Evolutionary conservation across 2,329 filamentous ascomycete genomes (phyloP), one percentile per base, ranked within the genome.

Genomic region (Fusarium chlamydosporum): DNA sequence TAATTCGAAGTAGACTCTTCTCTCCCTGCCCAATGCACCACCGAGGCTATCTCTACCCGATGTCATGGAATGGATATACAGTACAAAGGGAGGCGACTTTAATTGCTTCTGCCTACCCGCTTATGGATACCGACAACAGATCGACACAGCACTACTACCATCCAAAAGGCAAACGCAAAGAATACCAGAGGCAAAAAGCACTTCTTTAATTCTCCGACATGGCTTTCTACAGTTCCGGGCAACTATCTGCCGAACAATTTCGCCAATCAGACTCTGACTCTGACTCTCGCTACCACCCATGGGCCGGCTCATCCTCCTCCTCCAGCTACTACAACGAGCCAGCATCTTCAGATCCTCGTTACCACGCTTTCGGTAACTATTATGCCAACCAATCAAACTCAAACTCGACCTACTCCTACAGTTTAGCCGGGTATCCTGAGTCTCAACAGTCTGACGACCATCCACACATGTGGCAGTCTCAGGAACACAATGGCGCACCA

Each of bases 91-190:
- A 51, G 56, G 56, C 51, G 67, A 65, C 56, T 70, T 70, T 70
- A 62, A 64, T 56, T 65, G 57, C 67, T 65, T 52, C 33, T 51
- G 59, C 46, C 67, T 65, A 71, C 67, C 67, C 67, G 62, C 55
- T 61, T 68, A 61, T 71, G 67, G 67, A 68, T 68, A 71, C 64
- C 63, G 63, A 70, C 29, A 56, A 45, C 48, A 53, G 67, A 70
- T 70, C 67, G 67, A 71, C 68, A 71, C 40, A 52, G 61, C 67
- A 68, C 51, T 63, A 66, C 66, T 48, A 68, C 56, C 56, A 65
- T 50, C 56, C 56, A 52, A 54, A 63, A 69, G 23, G 35, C 23
- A 51, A 50, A 41, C 18, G 9, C 38, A 41, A 18, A 41, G 15
- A 23, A 50, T 31, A 31, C 23, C 23, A 23, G 23, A 23, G 23